Conservation (phyloP, 2,329 filamentous ascomycete genomes). For the Lachnellula subtilissima region DNA sequence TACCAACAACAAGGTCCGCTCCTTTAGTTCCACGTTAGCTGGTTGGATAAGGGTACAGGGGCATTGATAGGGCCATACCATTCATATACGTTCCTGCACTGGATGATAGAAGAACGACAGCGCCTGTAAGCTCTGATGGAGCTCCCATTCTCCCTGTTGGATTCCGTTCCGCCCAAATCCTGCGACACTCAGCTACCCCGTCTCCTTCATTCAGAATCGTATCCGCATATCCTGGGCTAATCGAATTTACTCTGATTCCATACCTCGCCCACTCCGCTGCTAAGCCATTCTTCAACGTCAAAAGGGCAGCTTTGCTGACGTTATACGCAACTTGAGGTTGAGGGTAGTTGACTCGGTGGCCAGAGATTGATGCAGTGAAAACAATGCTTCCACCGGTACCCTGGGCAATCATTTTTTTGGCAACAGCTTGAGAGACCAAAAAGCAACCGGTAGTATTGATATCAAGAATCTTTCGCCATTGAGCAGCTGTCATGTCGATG, state of each 20-base stretch:
- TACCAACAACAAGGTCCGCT: constrained; percentile 58
- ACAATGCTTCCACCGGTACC: constrained; percentile 54
- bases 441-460: constrained; percentile 70
- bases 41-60: background rate
- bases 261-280: constrained; percentile 69
- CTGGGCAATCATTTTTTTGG: constrained; percentile 48
- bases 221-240: constrained; percentile 71
- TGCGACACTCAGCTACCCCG: constrained; percentile 48
- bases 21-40: constrained; percentile 36
- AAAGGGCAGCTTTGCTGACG: constrained; percentile 62
- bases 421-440: constrained; percentile 61
- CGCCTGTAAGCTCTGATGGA: constrained; percentile 58
- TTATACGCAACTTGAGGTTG: constrained; percentile 72
- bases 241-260: constrained; percentile 66
- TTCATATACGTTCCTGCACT: constrained; percentile 62
- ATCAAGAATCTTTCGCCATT: constrained; percentile 62
- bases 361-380: constrained; percentile 64
- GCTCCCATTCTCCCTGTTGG: constrained; percentile 62
- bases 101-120: constrained; percentile 56
- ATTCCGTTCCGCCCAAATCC: constrained; percentile 54
- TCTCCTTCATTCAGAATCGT: constrained; percentile 57
- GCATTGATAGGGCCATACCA: constrained; percentile 14
- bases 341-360: constrained; percentile 64
- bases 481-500: constrained; percentile 50
- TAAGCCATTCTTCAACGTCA: constrained; percentile 58